Evolutionary conservation across 2,329 filamentous ascomycete species (phyloP).

Genomic region (Piedraia hortae): DNA sequence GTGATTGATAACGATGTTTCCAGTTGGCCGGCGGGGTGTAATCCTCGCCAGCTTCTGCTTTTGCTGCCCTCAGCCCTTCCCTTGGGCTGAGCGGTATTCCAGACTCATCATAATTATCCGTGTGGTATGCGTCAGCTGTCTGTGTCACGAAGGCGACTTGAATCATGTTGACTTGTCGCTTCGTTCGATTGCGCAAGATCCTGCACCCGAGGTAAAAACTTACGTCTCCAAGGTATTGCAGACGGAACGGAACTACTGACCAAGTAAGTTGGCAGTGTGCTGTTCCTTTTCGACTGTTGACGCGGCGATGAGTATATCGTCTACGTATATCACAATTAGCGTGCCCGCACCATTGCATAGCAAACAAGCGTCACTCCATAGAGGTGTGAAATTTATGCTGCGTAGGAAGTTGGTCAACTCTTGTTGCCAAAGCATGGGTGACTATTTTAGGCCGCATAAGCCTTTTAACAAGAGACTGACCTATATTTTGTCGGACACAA

Average conservation of each 20-base stretch:
- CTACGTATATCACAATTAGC: conserved; percentile 1
- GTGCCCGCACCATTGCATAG: background rate
- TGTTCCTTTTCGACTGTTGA: background rate
- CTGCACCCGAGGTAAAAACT: conserved; percentile 1
- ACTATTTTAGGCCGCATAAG: conserved; percentile 6
- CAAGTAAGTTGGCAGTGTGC: background rate
- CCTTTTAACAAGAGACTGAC: conserved; percentile 2
- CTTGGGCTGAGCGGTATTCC: background rate
- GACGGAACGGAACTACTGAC: conserved; percentile 1
- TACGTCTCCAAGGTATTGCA: conserved; percentile 1
- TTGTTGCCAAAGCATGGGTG: conserved; percentile 2
- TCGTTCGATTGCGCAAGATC: background rate
- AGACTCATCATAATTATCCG: background rate
- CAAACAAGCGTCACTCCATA: background rate
- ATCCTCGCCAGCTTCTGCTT: background rate
- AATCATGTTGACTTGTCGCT: background rate
- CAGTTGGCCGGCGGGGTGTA: background rate
- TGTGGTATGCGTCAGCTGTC: background rate
- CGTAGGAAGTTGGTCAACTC: conserved; percentile 1
- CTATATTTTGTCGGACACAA: conserved; percentile 1
- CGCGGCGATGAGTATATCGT: conserved; percentile 1
- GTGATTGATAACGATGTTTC: too few relatives aligned
- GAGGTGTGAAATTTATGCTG: background rate
- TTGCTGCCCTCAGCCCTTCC: background rate
- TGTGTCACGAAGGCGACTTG: background rate